Evolutionary conservation across 139 green algal species (phyloP).

Genomic region (Zygnema cylindricum): DNA sequence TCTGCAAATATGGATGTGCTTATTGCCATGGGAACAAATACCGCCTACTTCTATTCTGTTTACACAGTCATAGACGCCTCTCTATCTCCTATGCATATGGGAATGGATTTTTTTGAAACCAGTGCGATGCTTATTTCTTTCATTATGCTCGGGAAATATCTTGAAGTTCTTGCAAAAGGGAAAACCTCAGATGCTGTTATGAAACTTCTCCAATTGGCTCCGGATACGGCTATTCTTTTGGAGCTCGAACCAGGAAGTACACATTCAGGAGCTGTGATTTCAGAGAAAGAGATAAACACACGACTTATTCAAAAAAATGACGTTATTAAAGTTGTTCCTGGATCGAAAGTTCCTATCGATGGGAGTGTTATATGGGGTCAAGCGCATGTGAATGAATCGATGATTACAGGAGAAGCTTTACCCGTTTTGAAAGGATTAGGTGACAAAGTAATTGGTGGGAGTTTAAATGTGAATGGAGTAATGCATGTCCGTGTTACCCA

Average conservation of each 20-base stretch:
- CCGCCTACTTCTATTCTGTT: constrained; percentile 89
- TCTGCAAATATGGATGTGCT: constrained; percentile 98
- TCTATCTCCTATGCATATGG: background rate
- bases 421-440: constrained; percentile 79
- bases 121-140: constrained; percentile 95
- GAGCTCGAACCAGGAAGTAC: background rate
- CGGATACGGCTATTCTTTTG: constrained; percentile 80
- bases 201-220: constrained; percentile 81
- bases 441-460: constrained; percentile 85
- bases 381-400: constrained; percentile 90
- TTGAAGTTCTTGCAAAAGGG: constrained; percentile 77
- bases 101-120: constrained; percentile 97
- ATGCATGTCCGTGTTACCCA: constrained; percentile 68
- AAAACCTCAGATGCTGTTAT: constrained; percentile 82
- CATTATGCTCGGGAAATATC: constrained; percentile 91
- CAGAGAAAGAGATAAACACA: constrained; percentile 64
- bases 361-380: constrained; percentile 79
- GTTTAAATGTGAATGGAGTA: constrained; percentile 78
- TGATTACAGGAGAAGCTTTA: constrained; percentile 91
- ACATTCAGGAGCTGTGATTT: constrained; percentile 21
- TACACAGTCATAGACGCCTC: constrained; percentile 81
- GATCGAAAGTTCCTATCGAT: constrained; percentile 76
- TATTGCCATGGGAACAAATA: constrained; percentile 91
- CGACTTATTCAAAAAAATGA: constrained; percentile 86
- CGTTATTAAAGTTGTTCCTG: constrained; percentile 79